Percentiles rank a stretch among this genome's conserved stretches.
Conservation (phyloP, 2,329 filamentous ascomycete species). For the Elsinoe arachidis region DNA sequence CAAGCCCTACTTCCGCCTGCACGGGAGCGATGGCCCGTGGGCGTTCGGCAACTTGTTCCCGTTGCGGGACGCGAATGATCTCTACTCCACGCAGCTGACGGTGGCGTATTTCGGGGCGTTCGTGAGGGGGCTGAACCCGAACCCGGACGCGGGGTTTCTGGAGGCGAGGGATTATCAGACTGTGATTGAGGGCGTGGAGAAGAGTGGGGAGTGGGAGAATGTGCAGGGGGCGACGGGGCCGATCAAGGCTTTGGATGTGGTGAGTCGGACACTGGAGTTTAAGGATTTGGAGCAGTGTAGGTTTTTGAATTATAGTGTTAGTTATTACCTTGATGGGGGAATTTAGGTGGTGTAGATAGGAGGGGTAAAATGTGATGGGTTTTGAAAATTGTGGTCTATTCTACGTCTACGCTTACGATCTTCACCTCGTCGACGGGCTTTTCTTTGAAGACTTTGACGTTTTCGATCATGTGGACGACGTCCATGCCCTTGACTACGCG, state of each 20-base stretch:
- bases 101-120: conserved; percentile 45
- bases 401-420: conserved; percentile 68
- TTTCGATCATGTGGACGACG: conserved; percentile 93
- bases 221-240: conserved; percentile 30
- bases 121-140: conserved; percentile 43
- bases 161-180: conserved; percentile 39
- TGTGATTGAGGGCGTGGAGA: conserved; percentile 32
- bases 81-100: conserved; percentile 38
- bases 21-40: conserved; percentile 46
- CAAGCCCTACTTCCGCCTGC: conserved; percentile 48
- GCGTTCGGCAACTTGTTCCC: conserved; percentile 38
- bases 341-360: neutral
- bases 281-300: conserved; percentile 45
- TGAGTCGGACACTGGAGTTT: conserved; percentile 37
- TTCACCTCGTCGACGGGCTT: conserved; percentile 97
- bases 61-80: conserved; percentile 44
- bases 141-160: conserved; percentile 40
- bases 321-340: conserved; percentile 33
- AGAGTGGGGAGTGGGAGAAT: conserved; percentile 32
- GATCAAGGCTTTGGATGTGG: conserved; percentile 39
- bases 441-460: conserved; percentile 75
- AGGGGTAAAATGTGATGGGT: no score
- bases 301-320: conserved; percentile 38
- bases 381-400: neutral
- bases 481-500: conserved; percentile 83